These are phyloP conservation scores for Hymenoscyphus fraxineus DNA, from an alignment of 2,329 filamentous ascomycete species.

Conservation along the genomic window DNA sequence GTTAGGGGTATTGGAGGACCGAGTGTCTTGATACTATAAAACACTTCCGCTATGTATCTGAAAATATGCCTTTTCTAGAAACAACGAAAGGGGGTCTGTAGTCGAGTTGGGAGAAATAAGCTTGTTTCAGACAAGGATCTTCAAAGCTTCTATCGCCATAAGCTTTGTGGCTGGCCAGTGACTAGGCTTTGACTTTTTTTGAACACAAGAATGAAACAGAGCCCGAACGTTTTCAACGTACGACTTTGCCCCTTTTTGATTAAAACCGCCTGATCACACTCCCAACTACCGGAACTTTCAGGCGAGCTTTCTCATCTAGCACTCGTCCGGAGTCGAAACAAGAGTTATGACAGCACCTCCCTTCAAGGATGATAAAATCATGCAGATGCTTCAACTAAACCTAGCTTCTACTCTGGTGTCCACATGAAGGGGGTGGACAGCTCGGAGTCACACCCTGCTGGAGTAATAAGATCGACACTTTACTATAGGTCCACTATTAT, in stretches of 20 bases:
- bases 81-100: too few species aligned
- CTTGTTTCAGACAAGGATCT: neutral
- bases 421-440: too few species aligned
- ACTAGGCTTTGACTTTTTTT: neutral
- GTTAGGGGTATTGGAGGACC: too few species aligned
- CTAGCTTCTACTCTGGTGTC: neutral
- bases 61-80: too few species aligned
- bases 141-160: neutral
- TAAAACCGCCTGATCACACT: neutral
- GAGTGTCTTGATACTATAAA: too few species aligned
- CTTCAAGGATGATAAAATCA: neutral
- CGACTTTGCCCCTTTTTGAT: neutral
- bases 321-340: neutral
- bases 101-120: neutral
- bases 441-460: too few species aligned
- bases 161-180: neutral
- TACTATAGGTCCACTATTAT: too few species aligned
- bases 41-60: too few species aligned
- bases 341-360: neutral
- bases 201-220: neutral
- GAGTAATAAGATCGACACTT: too few species aligned
- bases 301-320: neutral
- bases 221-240: neutral
- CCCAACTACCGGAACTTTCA: neutral
- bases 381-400: neutral